Percentiles rank a stretch among this genome's conserved stretches.
These are phyloP conservation scores for Amanita rubescens DNA, from an alignment of 768 basidiomycete genomes.

Conservation along the genomic window DNA sequence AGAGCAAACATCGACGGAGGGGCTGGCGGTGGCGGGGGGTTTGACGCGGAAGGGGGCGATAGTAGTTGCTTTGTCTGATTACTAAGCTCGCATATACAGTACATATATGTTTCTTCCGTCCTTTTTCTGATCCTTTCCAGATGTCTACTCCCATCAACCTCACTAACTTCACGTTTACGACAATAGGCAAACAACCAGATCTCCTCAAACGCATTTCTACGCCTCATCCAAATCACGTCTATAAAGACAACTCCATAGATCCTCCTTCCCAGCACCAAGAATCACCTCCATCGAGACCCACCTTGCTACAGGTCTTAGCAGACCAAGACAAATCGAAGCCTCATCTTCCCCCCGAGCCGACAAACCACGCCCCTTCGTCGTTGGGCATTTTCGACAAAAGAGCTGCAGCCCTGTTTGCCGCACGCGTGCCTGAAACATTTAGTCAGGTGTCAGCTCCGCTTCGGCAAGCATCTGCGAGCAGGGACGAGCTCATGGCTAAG, in stretches of 20 bases:
- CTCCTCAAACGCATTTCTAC: slow-evolving; percentile 45
- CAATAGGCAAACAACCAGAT: slow-evolving; percentile 47
- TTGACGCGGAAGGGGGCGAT: neutral
- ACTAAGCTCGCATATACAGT: too few relatives aligned
- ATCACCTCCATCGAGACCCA: slow-evolving; percentile 10
- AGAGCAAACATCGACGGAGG: neutral
- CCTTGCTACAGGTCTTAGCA: slow-evolving; percentile 15
- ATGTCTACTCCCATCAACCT: slow-evolving; percentile 20
- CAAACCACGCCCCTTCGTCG: neutral
- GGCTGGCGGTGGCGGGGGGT: neutral
- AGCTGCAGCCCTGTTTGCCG: neutral
- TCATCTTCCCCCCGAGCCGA: too few relatives aligned
- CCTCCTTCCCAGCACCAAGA: neutral
- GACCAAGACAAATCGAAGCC: neutral
- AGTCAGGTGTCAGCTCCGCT: neutral
- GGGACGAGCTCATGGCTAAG: too few relatives aligned
- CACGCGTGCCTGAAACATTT: neutral
- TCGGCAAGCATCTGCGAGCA: neutral
- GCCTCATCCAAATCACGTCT: slow-evolving; percentile 19
- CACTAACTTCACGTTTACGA: slow-evolving; percentile 37
- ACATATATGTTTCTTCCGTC: too few relatives aligned
- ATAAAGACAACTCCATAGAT: slow-evolving; percentile 11
- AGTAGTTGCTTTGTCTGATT: too few relatives aligned
- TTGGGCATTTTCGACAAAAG: neutral
- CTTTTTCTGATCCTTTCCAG: neutral